A percentile compares a stretch with the other conserved stretches of the same genome.
phyloP scores from a whole-genome alignment of 164 flowering plant genomes.

The Vitis riparia region DNA sequence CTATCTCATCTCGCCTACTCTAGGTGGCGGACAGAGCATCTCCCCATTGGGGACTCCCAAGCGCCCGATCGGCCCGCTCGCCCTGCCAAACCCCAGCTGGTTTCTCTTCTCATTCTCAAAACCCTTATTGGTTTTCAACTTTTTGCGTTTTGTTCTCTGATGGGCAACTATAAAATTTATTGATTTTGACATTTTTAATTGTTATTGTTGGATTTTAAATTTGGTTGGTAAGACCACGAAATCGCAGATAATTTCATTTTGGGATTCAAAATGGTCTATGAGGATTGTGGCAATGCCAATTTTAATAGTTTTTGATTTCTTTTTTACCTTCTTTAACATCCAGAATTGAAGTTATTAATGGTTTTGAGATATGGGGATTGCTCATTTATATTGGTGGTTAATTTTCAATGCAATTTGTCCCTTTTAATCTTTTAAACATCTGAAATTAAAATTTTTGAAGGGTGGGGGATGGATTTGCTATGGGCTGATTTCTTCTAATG shows the following conservation, averaged over 20 bases:
- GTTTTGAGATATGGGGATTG: background rate
- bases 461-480: too few relatives aligned
- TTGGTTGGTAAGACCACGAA: too few relatives aligned
- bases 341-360: background rate
- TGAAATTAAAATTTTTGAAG: too few relatives aligned
- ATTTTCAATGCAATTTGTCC: too few relatives aligned
- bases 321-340: background rate
- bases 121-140: background rate
- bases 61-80: constrained; percentile 80
- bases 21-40: constrained; percentile 45
- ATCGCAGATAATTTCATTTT: too few relatives aligned
- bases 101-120: constrained; percentile 17
- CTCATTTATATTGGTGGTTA: background rate
- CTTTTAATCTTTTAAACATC: too few relatives aligned
- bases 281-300: too few relatives aligned
- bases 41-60: constrained; percentile 56
- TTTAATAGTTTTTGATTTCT: background rate
- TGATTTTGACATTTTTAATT: too few relatives aligned
- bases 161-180: too few relatives aligned
- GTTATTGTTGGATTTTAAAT: too few relatives aligned
- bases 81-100: constrained; percentile 71
- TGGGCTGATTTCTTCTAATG: too few relatives aligned
- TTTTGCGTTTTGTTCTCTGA: background rate
- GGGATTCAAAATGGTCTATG: too few relatives aligned
- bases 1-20: constrained; percentile 81